Evolutionary conservation across 208 protist genomes (phyloP).

Genomic region (Wallacemonas collosoma): DNA sequence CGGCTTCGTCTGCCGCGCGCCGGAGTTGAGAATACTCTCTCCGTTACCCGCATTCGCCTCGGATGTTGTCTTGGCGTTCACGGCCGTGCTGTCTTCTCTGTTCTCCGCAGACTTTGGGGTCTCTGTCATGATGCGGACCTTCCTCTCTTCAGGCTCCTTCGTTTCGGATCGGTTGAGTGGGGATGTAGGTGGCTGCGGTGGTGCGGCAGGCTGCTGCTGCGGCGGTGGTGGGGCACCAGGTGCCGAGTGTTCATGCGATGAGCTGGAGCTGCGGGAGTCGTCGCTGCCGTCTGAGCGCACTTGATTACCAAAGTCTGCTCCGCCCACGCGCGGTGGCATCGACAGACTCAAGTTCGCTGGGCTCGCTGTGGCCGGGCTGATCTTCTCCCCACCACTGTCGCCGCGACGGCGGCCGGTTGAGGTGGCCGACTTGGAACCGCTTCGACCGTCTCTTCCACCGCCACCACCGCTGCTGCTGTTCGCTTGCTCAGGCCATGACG

Average conservation of each 20-base stretch:
- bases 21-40: not conserved
- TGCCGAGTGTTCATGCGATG: not conserved
- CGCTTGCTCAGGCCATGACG: not conserved
- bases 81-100: not conserved
- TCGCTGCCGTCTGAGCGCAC: slow-evolving; percentile 5
- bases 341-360: not conserved
- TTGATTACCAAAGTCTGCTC: slow-evolving; percentile 3
- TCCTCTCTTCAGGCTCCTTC: not conserved
- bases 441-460: not conserved
- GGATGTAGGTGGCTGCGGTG: not conserved
- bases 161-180: not conserved
- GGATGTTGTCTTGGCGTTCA: not conserved
- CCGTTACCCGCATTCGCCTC: not conserved
- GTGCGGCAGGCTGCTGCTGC: not conserved
- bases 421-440: not conserved
- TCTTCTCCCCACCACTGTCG: not conserved
- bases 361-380: not conserved
- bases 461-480: slow-evolving; percentile 12
- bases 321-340: not conserved
- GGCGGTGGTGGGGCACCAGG: no score
- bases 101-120: not conserved
- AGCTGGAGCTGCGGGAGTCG: not conserved
- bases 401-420: not conserved
- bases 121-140: not conserved
- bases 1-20: not conserved